Evolutionary conservation across 75 land plant genomes (phyloP), one percentile per base, ranked within the genome.

Genomic region (Sequoia sempervirens): DNA sequence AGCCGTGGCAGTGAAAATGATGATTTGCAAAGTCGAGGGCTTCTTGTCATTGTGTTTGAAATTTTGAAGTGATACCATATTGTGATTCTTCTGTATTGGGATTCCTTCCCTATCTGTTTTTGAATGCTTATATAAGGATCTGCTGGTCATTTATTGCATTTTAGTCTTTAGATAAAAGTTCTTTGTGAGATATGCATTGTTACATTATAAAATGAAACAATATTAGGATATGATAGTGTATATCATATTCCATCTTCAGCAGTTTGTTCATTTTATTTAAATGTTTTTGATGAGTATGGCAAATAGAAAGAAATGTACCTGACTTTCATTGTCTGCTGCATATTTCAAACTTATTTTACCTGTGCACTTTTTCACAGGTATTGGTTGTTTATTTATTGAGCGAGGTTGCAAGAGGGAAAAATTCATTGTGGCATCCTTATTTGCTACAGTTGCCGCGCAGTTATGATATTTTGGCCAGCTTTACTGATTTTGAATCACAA

Each of bases 381-480:
- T 84, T 96, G 87, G 82, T 84, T 75, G 84, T 92, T n/a, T 86
- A 89, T 81, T 87, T 96, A 81, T 85, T 96, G 84, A 85, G 83
- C 84, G 98, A 96, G 83, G 85, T 91, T 50, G 89, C 89, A 2
- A 95, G 92, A 85, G 92, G 93, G 41, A 90, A 80, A 54, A 72
- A 80, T 37, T 93, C 97, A 66, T 78, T 58, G 80, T 91, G 97
- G 98, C 88, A 89, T 73, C 90, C 92, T 54, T 96, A 96, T 70
- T 81, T 96, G 68, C 46, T 79, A 82, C 89, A 91, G 28, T 70
- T 95, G 80, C 98, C 98, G 11, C 92, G 89, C 2, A 73, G 75
- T 50, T 92, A 96, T 85, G 90, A 92, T 37, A 92, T 86, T 41
- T 84, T 95, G 12, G 73, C 93, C 56, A 88, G 76, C 75, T 96